Percentiles rank a stretch among this genome's conserved stretches.
Evolutionary conservation across 2,329 filamentous ascomycete species (phyloP).

Genomic region (Pseudohalonectria lignicola): DNA sequence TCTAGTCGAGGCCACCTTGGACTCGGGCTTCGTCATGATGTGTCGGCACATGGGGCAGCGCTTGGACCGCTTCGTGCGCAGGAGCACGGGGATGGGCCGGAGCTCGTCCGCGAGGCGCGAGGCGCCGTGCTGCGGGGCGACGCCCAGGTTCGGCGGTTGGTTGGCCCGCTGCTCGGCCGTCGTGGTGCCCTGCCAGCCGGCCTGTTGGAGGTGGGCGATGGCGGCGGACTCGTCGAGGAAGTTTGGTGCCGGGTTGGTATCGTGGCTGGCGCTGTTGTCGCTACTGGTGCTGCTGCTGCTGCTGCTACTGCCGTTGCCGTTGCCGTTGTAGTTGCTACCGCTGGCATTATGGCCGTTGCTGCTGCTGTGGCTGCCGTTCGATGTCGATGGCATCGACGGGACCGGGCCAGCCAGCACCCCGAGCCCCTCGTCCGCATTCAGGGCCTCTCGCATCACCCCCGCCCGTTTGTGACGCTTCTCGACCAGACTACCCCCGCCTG

Average conservation of each 20-base stretch:
- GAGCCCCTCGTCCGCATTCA: conserved; percentile 60
- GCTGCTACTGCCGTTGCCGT: not conserved
- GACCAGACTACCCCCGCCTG: conserved; percentile 43
- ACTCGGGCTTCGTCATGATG: conserved; percentile 89
- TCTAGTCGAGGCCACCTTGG: conserved; percentile 76
- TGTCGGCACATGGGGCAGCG: conserved; percentile 87
- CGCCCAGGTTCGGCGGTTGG: conserved; percentile 25
- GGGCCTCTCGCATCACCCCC: conserved; percentile 71
- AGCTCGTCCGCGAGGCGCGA: conserved; percentile 62
- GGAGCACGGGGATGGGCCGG: conserved; percentile 68
- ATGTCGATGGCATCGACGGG: not conserved
- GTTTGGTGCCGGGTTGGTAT: not conserved
- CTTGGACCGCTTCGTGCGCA: conserved; percentile 88
- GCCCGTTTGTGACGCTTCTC: conserved; percentile 58
- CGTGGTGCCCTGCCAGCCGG: conserved; percentile 54
- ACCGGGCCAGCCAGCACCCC: conserved; percentile 28
- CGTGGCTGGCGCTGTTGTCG: not conserved
- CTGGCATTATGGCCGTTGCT: not conserved
- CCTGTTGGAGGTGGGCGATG: conserved; percentile 45
- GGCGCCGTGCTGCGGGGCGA: conserved; percentile 33
- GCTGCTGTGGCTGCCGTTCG: not conserved
- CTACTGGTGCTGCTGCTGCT: not conserved
- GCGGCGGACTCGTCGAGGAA: conserved; percentile 49
- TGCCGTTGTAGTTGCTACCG: not conserved
- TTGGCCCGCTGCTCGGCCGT: conserved; percentile 34